phyloP scores from a whole-genome alignment of 352 stramenopile species.

The Pelagophyceae sp. region DNA sequence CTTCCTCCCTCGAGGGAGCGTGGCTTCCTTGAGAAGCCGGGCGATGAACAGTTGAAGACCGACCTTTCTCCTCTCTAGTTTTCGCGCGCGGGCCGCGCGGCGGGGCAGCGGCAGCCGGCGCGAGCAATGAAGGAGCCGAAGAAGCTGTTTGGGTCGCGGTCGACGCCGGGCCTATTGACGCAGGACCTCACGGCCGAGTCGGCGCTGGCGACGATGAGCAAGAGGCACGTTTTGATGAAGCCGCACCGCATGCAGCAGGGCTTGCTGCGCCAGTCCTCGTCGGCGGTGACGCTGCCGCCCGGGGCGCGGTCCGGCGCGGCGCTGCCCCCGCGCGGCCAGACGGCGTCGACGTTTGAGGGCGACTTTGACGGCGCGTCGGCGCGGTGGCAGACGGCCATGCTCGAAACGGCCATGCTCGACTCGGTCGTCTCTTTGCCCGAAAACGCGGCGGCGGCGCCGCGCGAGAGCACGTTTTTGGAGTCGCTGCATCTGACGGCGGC shows the following conservation, averaged over 20 bases:
- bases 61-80: too few relatives aligned
- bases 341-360: too few relatives aligned
- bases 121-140: slow-evolving; percentile 28
- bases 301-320: not conserved
- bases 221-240: not conserved
- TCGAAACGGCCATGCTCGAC: too few relatives aligned
- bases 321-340: too few relatives aligned
- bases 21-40: not conserved
- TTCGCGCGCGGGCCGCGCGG: not conserved
- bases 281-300: not conserved
- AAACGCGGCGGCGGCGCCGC: too few relatives aligned
- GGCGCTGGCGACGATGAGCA: not conserved
- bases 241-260: not conserved
- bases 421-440: too few relatives aligned
- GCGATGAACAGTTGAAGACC: too few relatives aligned
- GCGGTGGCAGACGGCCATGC: too few relatives aligned
- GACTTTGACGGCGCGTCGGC: too few relatives aligned
- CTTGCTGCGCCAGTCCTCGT: not conserved
- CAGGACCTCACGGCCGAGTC: not conserved
- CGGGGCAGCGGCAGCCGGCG: slow-evolving; percentile 1
- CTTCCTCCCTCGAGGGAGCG: not conserved
- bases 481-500: slow-evolving; percentile 23
- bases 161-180: not conserved
- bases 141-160: not conserved
- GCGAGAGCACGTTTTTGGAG: slow-evolving; percentile 13